Evolutionary conservation across 2,329 filamentous ascomycete genomes (phyloP), one percentile per base, ranked within the genome.

Genomic region (Stemphylium vesicarium): DNA sequence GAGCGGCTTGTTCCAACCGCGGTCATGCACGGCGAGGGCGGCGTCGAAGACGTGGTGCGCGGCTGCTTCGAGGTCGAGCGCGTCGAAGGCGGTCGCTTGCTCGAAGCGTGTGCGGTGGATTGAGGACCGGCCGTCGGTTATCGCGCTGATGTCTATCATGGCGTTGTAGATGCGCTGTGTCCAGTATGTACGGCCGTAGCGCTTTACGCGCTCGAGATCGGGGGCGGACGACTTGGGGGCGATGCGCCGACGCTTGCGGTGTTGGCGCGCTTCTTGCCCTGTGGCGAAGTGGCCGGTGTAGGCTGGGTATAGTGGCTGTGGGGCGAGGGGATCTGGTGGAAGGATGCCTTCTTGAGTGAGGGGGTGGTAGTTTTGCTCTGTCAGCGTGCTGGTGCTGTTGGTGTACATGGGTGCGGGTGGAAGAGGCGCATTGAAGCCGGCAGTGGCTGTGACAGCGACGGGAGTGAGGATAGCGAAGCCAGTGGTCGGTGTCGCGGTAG

Each of bases 31-130:
- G 0, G 53, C 53, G 13, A 70, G 18, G 7, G 59, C 59, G 3
- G 42, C 29, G 36, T 74, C 71, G 51, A 74, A 73, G 50, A 73
- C 33, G 22, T 68, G 50, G 59, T 73, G 70, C 1, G 70, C 69
- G 0, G 60, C 52, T 24, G 71, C 68, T 31, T 74, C 70, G 4
- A 74, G 47, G 15, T 74, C 71, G 4, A 35, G 3, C 0, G 42
- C 24, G 4, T 63, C 49, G 35, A 65, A 67, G 1, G 31, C 56
- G 0, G 11, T 4, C 2, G 26, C 20, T 2, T 37, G 16, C 2
- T 16, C 41, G 55, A 73, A 69, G 22, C 70, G 68, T 4, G 37
- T 13, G 20, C 59, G 58, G 43, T 70, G 60, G 41, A 56, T 58
- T 0, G 64, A 68, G 0, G 24, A 5, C 1, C 4, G 20, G 32